Base-by-base conservation (phyloP, 2,329 filamentous ascomycete species). In the Colletotrichum lentis region DNA sequence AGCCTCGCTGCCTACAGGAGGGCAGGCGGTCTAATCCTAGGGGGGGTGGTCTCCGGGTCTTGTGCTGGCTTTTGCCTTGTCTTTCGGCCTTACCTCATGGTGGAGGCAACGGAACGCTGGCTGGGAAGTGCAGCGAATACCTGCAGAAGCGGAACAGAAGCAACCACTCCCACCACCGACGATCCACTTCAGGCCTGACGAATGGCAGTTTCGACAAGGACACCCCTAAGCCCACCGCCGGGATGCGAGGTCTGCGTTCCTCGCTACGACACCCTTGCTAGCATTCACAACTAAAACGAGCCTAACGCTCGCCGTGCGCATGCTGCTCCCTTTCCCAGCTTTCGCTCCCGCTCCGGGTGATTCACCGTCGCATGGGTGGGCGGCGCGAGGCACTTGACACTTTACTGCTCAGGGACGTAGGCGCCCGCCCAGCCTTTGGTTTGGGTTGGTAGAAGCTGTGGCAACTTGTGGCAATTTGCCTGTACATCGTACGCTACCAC, bases 301-400 rank as follows among this genome's bases (percentile, higher is more conserved):
- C 57, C 63, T 62, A 58, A 62, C 57, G 39, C 63, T 67, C 53
- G 63, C 57, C 44, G 44, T 65, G 37, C 62, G 65, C 60, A 52
- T 62, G 62, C 47, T 50, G 65, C 41, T 54, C 43, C 62, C 35
- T 49, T 60, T 60, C 47, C 62, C 62, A 68, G 49, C 53, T 44
- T 68, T 55, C 44, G 62, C 67, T 67, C 67, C 62, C 64, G 67
- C 58, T 52, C 67, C 56, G 63, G 67, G 53, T 67, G 63, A 69
- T 62, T 69, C 63, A 68, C 49, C 65, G 62, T 65, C 62, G 65
- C 65, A 65, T 64, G 65, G 61, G 65, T 68, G 55, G 61, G 61
- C 65, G 64, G 54, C 62, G 49, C 35, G 35, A 65, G 65, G 55
- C 62, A 60, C 55, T 64, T 64, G 49, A 68, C 65, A 68, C 65